Conservation (phyloP, 176 grass and related monocot genomes). For the Phyllostachys edulis region DNA sequence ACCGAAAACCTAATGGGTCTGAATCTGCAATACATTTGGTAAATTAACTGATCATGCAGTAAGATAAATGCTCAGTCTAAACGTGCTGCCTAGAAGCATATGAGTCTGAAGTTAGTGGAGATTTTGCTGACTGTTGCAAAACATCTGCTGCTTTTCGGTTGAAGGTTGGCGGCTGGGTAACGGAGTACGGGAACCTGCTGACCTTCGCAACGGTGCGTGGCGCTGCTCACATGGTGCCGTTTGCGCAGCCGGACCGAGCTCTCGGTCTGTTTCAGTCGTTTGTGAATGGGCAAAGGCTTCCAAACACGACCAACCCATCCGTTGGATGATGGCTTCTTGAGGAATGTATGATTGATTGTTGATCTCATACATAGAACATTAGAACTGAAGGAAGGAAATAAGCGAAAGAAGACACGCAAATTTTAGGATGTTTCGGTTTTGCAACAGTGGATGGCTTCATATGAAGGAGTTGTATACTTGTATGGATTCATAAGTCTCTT, state of each 20-base stretch:
- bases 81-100: background rate
- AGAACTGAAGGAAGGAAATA: too few species aligned
- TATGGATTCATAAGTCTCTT: too few species aligned
- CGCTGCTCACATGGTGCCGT: conserved; percentile 95
- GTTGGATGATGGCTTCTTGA: background rate
- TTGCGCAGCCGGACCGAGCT: conserved; percentile 67
- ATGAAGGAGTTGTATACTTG: too few species aligned
- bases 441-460: too few species aligned
- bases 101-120: background rate
- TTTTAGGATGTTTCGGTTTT: too few species aligned
- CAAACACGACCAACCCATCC: conserved; percentile 63
- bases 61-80: background rate
- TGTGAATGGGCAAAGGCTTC: conserved; percentile 58
- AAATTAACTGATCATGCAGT: background rate
- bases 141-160: background rate
- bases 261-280: conserved; percentile 70
- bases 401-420: too few species aligned
- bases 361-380: too few species aligned
- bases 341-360: too few species aligned
- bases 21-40: background rate
- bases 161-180: conserved; percentile 89
- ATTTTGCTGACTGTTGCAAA: background rate
- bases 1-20: background rate
- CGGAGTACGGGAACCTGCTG: conserved; percentile 74
- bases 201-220: conserved; percentile 88